Conservation (phyloP, 495 filamentous ascomycete species). For the Letharia lupina region DNA sequence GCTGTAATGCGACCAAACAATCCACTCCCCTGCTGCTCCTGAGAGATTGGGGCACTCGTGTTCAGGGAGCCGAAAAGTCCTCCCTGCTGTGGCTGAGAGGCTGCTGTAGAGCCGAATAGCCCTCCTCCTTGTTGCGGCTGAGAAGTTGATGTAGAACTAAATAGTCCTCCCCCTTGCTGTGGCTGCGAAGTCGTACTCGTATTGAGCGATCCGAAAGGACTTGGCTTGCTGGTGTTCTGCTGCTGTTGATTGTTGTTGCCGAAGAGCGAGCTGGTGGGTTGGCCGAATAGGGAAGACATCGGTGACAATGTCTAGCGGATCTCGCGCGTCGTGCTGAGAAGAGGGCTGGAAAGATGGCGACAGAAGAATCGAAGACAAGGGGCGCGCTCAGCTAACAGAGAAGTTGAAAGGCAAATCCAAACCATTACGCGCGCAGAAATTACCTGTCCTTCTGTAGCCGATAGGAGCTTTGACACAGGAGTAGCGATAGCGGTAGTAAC, state of each 20-base stretch:
- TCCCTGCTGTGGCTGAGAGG: conserved; percentile 27
- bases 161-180: conserved; percentile 11
- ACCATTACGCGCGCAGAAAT: background rate
- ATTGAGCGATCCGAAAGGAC: conserved; percentile 30
- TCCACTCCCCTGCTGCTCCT: conserved; percentile 31
- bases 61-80: conserved; percentile 19
- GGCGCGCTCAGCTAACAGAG: conserved; percentile 5
- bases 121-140: conserved; percentile 25
- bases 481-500: background rate
- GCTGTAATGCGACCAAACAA: conserved; percentile 25
- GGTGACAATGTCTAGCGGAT: background rate
- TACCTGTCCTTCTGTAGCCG: background rate
- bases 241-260: conserved; percentile 32
- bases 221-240: conserved; percentile 29
- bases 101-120: conserved; percentile 30
- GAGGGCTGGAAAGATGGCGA: background rate
- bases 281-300: conserved; percentile 16
- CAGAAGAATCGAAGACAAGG: background rate
- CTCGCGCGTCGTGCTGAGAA: background rate
- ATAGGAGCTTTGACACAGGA: background rate
- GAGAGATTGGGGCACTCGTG: conserved; percentile 13
- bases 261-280: conserved; percentile 37
- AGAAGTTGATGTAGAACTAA: conserved; percentile 21
- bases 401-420: background rate
- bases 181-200: conserved; percentile 12